These are phyloP conservation scores for Mentha longifolia DNA, from an alignment of 257 asterid species.

Conservation along the genomic window DNA sequence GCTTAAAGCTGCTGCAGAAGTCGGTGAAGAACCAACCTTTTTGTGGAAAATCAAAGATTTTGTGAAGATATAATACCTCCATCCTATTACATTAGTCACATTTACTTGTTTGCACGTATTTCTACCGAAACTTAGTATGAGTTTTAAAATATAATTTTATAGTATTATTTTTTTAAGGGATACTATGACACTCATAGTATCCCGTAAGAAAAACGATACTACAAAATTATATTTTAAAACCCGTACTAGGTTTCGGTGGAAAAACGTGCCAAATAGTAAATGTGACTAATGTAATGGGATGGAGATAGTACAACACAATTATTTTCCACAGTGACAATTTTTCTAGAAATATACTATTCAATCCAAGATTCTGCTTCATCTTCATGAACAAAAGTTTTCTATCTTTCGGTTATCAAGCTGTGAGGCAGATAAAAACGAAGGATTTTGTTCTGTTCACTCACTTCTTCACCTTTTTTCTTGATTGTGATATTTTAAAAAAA, in stretches of 20 bases:
- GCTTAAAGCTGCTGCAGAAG: neutral
- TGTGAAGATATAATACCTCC: constrained; percentile 19
- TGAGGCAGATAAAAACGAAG: too few relatives aligned
- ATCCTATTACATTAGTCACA: too few relatives aligned
- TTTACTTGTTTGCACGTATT: too few relatives aligned
- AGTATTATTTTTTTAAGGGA: too few relatives aligned
- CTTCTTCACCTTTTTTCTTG: constrained; percentile 1
- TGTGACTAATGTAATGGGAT: too few relatives aligned
- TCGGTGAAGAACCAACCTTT: constrained; percentile 14
- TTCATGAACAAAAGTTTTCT: constrained; percentile 10
- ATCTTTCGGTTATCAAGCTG: constrained; percentile 32
- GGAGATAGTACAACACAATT: constrained; percentile 14
- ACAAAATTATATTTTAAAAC: too few relatives aligned
- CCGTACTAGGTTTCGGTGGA: too few relatives aligned
- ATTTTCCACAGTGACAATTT: neutral
- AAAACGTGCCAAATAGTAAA: too few relatives aligned
- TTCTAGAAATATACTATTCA: neutral
- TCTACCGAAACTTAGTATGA: too few relatives aligned
- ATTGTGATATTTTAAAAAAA: neutral
- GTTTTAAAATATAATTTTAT: too few relatives aligned
- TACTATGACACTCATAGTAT: too few relatives aligned
- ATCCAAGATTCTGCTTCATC: constrained; percentile 22
- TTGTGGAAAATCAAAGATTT: neutral
- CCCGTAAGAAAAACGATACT: too few relatives aligned
- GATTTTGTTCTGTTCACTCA: neutral